phyloP scores from a whole-genome alignment of 768 basidiomycete genomes.

The Neoboletus subvelutipes region DNA sequence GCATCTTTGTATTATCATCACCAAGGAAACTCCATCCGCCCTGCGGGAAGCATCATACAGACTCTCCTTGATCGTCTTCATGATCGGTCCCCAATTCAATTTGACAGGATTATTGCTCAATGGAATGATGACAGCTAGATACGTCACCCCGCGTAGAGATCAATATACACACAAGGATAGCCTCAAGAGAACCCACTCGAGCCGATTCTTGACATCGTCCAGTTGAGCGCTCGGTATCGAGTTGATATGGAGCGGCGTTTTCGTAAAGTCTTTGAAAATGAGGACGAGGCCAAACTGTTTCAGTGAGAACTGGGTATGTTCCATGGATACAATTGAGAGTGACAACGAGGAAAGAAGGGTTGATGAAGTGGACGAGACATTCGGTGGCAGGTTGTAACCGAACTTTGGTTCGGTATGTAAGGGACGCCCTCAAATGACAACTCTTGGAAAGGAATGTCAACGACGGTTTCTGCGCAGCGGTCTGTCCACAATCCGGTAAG shows the following conservation, averaged over 20 bases:
- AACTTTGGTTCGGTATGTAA: conserved; percentile 89
- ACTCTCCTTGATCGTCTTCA: conserved; percentile 98
- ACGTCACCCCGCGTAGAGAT: neutral
- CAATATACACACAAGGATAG: neutral
- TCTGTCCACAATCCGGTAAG: conserved; percentile 9
- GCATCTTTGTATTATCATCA: conserved; percentile 63
- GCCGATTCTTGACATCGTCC: conserved; percentile 98
- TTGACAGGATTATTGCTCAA: conserved; percentile 95
- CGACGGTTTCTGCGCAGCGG: conserved; percentile 79
- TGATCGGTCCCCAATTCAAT: conserved; percentile 95
- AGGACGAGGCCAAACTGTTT: conserved; percentile 98
- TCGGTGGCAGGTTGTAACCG: conserved; percentile 95
- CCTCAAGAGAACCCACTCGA: conserved; percentile 65
- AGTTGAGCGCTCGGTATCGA: conserved; percentile 87
- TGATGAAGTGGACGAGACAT: conserved; percentile 93
- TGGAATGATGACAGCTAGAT: conserved; percentile 90
- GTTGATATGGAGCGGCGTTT: conserved; percentile 90
- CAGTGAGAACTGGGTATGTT: conserved; percentile 92
- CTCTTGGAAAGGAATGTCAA: conserved; percentile 97
- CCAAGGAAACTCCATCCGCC: conserved; percentile 96
- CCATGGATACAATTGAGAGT: conserved; percentile 92
- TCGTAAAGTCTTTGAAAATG: conserved; percentile 94
- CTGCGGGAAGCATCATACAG: conserved; percentile 90
- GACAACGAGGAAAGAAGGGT: conserved; percentile 82
- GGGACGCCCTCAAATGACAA: conserved; percentile 97